Percentiles rank a stretch among this genome's conserved stretches.
phyloP scores from a whole-genome alignment of 1,284 basidiomycete species.

The Xanthoconium separans region DNA sequence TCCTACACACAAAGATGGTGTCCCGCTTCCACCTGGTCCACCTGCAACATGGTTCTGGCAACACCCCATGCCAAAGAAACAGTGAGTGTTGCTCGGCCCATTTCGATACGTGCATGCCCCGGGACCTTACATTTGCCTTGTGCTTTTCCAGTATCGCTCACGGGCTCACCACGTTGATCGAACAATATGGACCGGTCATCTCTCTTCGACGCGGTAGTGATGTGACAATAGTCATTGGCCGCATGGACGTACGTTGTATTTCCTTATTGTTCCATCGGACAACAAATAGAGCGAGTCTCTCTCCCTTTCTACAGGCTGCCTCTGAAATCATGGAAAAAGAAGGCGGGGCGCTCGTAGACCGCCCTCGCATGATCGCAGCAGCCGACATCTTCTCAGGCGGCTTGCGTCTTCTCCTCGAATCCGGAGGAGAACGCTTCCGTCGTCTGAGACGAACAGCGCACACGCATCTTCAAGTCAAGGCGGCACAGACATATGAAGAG shows the following conservation, averaged over 20 bases:
- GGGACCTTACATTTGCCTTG: neutral
- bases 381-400: constrained; percentile 27
- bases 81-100: neutral
- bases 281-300: neutral
- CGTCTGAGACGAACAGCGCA: constrained; percentile 33
- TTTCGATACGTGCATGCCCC: neutral
- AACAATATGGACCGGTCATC: constrained; percentile 32
- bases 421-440: constrained; percentile 25
- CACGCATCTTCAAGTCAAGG: constrained; percentile 37
- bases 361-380: constrained; percentile 28
- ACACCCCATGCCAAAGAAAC: constrained; percentile 4
- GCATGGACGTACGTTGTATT: constrained; percentile 28
- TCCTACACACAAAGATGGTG: neutral
- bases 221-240: constrained; percentile 28
- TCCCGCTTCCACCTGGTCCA: constrained; percentile 9
- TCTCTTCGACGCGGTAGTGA: constrained; percentile 26
- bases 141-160: neutral
- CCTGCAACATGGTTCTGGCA: constrained; percentile 15
- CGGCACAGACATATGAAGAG: constrained; percentile 33
- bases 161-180: constrained; percentile 20
- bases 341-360: constrained; percentile 27
- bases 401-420: constrained; percentile 21
- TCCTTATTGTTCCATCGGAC: neutral
- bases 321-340: constrained; percentile 36
- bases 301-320: constrained; percentile 8